Conservation (phyloP, 176 grass and related monocot genomes). For the Eleusine indica region DNA sequence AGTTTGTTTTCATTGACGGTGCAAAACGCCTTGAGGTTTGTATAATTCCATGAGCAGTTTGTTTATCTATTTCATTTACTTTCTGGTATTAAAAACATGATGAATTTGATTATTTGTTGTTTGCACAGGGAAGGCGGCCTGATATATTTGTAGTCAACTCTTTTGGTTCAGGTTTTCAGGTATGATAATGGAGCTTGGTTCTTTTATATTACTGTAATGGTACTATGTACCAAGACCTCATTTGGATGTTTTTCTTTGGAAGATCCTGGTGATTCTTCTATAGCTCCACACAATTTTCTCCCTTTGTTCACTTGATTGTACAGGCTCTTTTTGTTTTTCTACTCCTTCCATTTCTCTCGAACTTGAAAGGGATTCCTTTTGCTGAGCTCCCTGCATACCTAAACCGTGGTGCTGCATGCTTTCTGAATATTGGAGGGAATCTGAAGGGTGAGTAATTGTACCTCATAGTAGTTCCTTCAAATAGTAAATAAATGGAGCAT, state of each 20-base stretch:
- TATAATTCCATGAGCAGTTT: slow-evolving; percentile 22
- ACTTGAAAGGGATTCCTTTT: slow-evolving; percentile 86
- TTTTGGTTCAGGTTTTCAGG: slow-evolving; percentile 97
- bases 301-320: slow-evolving; percentile 33
- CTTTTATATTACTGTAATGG: neutral
- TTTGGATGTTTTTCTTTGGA: slow-evolving; percentile 5
- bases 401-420: slow-evolving; percentile 78
- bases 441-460: slow-evolving; percentile 54
- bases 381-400: slow-evolving; percentile 72
- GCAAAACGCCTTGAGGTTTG: slow-evolving; percentile 81
- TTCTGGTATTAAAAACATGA: neutral
- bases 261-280: neutral
- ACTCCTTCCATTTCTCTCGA: slow-evolving; percentile 86
- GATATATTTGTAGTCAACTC: slow-evolving; percentile 98
- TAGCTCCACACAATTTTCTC: slow-evolving; percentile 12
- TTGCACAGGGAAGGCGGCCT: slow-evolving; percentile 71
- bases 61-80: neutral
- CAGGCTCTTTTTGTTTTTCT: slow-evolving; percentile 95
- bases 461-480: slow-evolving; percentile 23
- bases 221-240: neutral
- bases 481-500: slow-evolving; percentile 20
- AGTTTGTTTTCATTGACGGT: slow-evolving; percentile 96
- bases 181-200: slow-evolving; percentile 34
- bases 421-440: slow-evolving; percentile 81
- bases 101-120: slow-evolving; percentile 8